Conservation (phyloP, 108 stramenopile species). For the Cyclotella baltica region DNA sequence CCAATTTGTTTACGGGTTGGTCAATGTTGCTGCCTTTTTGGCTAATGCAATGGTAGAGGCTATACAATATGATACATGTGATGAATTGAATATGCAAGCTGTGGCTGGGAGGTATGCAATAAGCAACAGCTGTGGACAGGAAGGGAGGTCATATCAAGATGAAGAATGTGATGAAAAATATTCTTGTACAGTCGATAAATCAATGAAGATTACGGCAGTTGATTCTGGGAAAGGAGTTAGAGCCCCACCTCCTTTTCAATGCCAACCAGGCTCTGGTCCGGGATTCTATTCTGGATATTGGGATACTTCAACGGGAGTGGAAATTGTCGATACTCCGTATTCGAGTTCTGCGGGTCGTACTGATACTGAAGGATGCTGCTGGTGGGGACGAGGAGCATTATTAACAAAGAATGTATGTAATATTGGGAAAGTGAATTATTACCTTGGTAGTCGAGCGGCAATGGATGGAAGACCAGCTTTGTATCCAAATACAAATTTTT, state of each 20-base stretch:
- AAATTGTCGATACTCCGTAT: slow-evolving; percentile 13
- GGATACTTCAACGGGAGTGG: slow-evolving; percentile 27
- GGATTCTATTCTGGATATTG: slow-evolving; percentile 52
- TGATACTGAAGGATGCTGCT: slow-evolving; percentile 54
- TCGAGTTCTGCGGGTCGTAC: slow-evolving; percentile 37
- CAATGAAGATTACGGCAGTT: slow-evolving; percentile 51
- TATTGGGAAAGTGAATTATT: slow-evolving; percentile 56
- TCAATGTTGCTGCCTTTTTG: slow-evolving; percentile 48
- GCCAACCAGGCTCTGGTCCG: slow-evolving; percentile 30
- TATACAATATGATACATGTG: slow-evolving; percentile 58
- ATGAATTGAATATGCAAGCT: slow-evolving; percentile 50
- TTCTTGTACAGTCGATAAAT: slow-evolving; percentile 43
- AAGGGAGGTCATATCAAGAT: slow-evolving; percentile 49
- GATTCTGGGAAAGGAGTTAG: slow-evolving; percentile 23
- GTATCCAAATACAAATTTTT: slow-evolving; percentile 50
- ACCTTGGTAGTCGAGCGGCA: slow-evolving; percentile 43
- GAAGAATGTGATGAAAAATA: slow-evolving; percentile 44
- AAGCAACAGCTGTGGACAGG: slow-evolving; percentile 56
- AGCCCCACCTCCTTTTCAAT: slow-evolving; percentile 51
- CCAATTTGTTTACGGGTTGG: slow-evolving; percentile 31
- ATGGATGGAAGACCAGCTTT: slow-evolving; percentile 33
- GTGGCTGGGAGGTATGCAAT: slow-evolving; percentile 39
- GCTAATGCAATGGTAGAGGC: slow-evolving; percentile 53
- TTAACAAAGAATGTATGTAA: slow-evolving; percentile 34
- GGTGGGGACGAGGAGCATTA: slow-evolving; percentile 44